Evolutionary conservation across 768 basidiomycete species (phyloP).

Genomic region (Cyathus striatus): DNA sequence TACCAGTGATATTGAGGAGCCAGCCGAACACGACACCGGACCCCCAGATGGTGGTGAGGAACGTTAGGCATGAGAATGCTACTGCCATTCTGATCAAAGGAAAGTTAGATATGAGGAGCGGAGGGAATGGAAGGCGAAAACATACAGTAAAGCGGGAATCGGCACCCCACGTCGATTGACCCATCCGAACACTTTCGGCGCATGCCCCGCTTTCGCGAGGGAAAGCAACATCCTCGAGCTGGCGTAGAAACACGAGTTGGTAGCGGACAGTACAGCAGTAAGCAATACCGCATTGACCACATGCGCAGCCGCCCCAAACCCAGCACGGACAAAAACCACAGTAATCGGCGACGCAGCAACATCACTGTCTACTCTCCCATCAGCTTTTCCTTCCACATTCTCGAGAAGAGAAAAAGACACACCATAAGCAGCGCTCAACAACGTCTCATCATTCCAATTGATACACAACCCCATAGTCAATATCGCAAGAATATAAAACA

Average conservation of each 20-base stretch:
- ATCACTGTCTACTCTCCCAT: constrained; percentile 30
- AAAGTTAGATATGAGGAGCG: constrained; percentile 6
- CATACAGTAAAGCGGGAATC: constrained; percentile 45
- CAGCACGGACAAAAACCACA: constrained; percentile 57
- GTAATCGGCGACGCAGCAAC: constrained; percentile 60
- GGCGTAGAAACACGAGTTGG: constrained; percentile 62
- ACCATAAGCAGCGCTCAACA: constrained; percentile 43
- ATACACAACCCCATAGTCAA: constrained; percentile 64
- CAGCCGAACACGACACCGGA: constrained; percentile 49
- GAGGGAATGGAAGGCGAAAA: constrained; percentile 15
- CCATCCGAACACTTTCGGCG: constrained; percentile 60
- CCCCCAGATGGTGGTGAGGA: constrained; percentile 56
- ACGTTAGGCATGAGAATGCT: constrained; percentile 43
- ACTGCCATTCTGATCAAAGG: constrained; percentile 35
- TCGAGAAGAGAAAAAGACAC: constrained; percentile 8
- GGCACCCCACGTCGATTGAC: constrained; percentile 64
- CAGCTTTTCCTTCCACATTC: too few species aligned
- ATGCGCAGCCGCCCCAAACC: constrained; percentile 57
- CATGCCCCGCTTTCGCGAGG: constrained; percentile 61
- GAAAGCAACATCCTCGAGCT: constrained; percentile 57
- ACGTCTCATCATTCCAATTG: constrained; percentile 50
- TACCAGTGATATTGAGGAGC: constrained; percentile 61
- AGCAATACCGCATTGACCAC: constrained; percentile 65
- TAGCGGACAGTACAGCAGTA: constrained; percentile 61
- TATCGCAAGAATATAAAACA: constrained; percentile 64